Percentiles rank a stretch among this genome's conserved stretches.
Conservation (phyloP, 345 rosid genomes). For the Moringa oleifera region DNA sequence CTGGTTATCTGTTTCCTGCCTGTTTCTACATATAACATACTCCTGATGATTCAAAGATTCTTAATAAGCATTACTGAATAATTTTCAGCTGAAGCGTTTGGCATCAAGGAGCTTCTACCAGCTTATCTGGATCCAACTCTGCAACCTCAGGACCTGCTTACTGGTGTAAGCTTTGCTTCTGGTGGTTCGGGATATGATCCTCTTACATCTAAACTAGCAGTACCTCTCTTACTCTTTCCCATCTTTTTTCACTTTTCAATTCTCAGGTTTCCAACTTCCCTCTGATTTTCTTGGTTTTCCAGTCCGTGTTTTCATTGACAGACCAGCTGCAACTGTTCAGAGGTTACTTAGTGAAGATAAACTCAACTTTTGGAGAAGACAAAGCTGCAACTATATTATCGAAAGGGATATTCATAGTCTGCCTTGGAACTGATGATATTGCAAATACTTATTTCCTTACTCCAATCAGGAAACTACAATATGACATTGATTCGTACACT, state of each 20-base stretch:
- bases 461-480: constrained; percentile 14
- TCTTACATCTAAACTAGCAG: constrained; percentile 30
- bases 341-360: constrained; percentile 22
- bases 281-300: neutral
- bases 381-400: too few relatives aligned
- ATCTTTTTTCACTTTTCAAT: neutral
- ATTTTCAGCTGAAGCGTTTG: constrained; percentile 41
- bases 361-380: neutral
- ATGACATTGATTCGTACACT: constrained; percentile 39
- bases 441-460: constrained; percentile 19
- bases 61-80: too few relatives aligned
- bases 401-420: too few relatives aligned
- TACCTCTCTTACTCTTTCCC: neutral
- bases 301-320: constrained; percentile 44
- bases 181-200: constrained; percentile 54
- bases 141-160: constrained; percentile 40
- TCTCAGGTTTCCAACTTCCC: too few relatives aligned
- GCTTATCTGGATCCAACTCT: constrained; percentile 45
- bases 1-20: too few relatives aligned
- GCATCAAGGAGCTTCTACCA: constrained; percentile 45
- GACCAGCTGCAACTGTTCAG: constrained; percentile 39
- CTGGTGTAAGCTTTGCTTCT: constrained; percentile 63
- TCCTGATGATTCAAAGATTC: too few relatives aligned
- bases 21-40: too few relatives aligned
- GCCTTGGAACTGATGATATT: too few relatives aligned